Percentiles rank a stretch among this genome's conserved stretches.
phyloP scores from a whole-genome alignment of 805 yeast species.

The Trichomonascus vanleenenianus region DNA sequence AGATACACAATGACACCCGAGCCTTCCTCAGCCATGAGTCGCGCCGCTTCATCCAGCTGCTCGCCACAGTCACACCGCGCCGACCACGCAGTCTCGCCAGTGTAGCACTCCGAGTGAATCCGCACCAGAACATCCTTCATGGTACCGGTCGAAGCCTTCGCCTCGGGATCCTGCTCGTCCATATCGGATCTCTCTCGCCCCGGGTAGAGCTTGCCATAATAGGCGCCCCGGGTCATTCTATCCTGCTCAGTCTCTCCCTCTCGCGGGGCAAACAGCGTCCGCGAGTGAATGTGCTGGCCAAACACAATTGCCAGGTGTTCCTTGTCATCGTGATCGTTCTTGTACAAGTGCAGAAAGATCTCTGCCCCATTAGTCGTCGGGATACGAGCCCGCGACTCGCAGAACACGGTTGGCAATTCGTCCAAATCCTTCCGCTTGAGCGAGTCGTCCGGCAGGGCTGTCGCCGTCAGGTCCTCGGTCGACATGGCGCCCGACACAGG shows the following conservation, averaged over 20 bases:
- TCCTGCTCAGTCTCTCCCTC: slow-evolving; percentile 78
- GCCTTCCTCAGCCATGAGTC: slow-evolving; percentile 79
- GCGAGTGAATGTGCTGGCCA: slow-evolving; percentile 83
- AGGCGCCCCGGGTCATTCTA: slow-evolving; percentile 98
- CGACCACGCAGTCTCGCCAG: slow-evolving; percentile 99
- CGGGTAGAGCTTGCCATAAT: slow-evolving; percentile 81
- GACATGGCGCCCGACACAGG: slow-evolving; percentile 17
- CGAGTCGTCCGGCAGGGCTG: not conserved
- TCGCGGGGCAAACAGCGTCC: slow-evolving; percentile 54
- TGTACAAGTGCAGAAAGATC: slow-evolving; percentile 81
- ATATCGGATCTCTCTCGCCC: slow-evolving; percentile 57
- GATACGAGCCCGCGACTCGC: slow-evolving; percentile 90
- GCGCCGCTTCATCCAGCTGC: slow-evolving; percentile 96
- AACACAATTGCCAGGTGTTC: slow-evolving; percentile 97
- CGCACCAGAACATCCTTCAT: slow-evolving; percentile 49
- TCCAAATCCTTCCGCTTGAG: slow-evolving; percentile 11
- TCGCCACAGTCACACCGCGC: slow-evolving; percentile 99
- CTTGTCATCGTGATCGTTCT: slow-evolving; percentile 78
- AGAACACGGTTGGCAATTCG: slow-evolving; percentile 65
- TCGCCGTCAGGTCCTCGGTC: slow-evolving; percentile 2
- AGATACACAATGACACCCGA: slow-evolving; percentile 92
- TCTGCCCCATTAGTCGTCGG: slow-evolving; percentile 96
- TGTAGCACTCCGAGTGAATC: slow-evolving; percentile 95
- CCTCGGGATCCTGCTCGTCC: slow-evolving; percentile 1
- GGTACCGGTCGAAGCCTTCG: slow-evolving; percentile 5